Base-by-base conservation (phyloP, 2,329 filamentous ascomycete species). In the Lomentospora prolificans region DNA sequence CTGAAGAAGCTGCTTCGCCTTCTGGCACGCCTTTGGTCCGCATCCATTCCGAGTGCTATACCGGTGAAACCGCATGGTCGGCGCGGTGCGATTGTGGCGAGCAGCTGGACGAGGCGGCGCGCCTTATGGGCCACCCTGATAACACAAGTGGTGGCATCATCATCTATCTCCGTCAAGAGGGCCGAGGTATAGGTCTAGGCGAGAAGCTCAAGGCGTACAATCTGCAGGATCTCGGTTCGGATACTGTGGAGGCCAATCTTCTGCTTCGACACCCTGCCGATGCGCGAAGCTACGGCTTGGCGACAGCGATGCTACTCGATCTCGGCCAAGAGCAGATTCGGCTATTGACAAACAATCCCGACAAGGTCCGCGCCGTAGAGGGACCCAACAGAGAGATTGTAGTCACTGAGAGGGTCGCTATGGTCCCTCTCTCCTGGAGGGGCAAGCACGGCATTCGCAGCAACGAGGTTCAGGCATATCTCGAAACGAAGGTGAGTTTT, bases 161-260 rank as follows among this genome's bases (percentile, higher is more conserved):
- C 61, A 85, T 99, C 63, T 99, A 99, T 66, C 77, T 99, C 22
- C 86, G 94, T 22, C 94, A 99, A 70, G 94, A 99, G 72, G 94
- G 94, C 0, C 87, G 94, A 24, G 94, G 94, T 2, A 99, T 99
- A 61, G 94, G 94, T 0, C 78, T 99, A 0, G 87, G 89, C 2
- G 91, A 96, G 73, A 99, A 99, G 71, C 78, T 99, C 39, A 97
- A 99, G 72, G 94, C 94, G 3, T 99, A 99, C 71, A 99, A 99
- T 66, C 76, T 99, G 46, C 94, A 99, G 69, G 94, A 99, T 71
- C 75, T 99, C 25, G 94, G 94, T 0, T 91, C 88, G n/a, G 94
- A 99, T 70, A 99, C 94, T 0, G 95, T 97, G 33, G 90, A 99
- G 72, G 94, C 94, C 2, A 99, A 99, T 64, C 72, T 99, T 50